These are phyloP conservation scores for Aspergillus ochraceus DNA, from an alignment of 2,329 filamentous ascomycete genomes.

Conservation along the genomic window DNA sequence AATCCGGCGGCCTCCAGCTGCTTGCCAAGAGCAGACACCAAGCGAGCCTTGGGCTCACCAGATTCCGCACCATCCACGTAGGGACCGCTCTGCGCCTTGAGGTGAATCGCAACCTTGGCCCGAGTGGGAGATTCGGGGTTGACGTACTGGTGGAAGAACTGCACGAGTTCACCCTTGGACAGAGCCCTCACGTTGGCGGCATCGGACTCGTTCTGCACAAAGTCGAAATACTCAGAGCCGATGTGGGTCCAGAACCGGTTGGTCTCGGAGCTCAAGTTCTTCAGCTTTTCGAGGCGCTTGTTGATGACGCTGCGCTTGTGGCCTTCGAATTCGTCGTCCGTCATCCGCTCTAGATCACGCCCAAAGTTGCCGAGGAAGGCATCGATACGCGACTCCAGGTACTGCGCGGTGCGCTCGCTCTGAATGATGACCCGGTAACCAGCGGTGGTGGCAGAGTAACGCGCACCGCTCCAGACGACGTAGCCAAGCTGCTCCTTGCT, in stretches of 20 bases:
- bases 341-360: slow-evolving; percentile 70
- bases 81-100: slow-evolving; percentile 69
- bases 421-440: slow-evolving; percentile 90
- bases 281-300: slow-evolving; percentile 84
- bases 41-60: slow-evolving; percentile 46
- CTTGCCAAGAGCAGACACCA: slow-evolving; percentile 45
- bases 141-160: slow-evolving; percentile 77
- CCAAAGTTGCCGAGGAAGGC: slow-evolving; percentile 72
- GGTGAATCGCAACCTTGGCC: slow-evolving; percentile 81
- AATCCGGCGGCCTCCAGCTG: slow-evolving; percentile 52
- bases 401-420: slow-evolving; percentile 80
- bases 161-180: slow-evolving; percentile 75
- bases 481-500: slow-evolving; percentile 98
- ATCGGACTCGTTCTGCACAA: slow-evolving; percentile 77
- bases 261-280: slow-evolving; percentile 86
- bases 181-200: slow-evolving; percentile 71
- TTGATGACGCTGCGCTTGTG: slow-evolving; percentile 89
- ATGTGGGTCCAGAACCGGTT: slow-evolving; percentile 83
- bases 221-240: slow-evolving; percentile 82
- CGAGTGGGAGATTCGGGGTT: slow-evolving; percentile 69
- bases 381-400: slow-evolving; percentile 85
- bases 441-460: slow-evolving; percentile 72
- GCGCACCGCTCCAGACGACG: slow-evolving; percentile 82
- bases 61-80: slow-evolving; percentile 34
- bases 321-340: slow-evolving; percentile 78